phyloP scores from a whole-genome alignment of 179 eudicot species.

The Dionaea muscipula region DNA sequence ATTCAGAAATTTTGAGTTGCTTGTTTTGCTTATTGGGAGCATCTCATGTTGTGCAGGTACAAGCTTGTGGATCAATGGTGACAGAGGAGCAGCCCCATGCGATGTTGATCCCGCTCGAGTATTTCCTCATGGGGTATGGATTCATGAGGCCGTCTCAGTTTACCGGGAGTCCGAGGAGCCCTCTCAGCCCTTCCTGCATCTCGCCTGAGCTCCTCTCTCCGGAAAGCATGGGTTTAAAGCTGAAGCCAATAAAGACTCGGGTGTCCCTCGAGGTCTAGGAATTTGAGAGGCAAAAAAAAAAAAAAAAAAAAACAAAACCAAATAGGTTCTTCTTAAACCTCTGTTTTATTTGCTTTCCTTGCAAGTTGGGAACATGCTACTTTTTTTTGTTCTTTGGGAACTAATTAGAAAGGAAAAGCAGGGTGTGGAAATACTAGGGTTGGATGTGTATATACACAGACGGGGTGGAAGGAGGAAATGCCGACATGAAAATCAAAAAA shows the following conservation, averaged over 20 bases:
- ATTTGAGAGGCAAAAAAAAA: neutral
- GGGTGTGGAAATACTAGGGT: neutral
- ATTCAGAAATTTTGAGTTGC: neutral
- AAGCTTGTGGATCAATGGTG: conserved; percentile 88
- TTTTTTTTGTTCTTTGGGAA: neutral
- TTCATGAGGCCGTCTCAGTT: conserved; percentile 46
- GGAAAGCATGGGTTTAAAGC: conserved; percentile 93
- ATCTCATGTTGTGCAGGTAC: conserved; percentile 56
- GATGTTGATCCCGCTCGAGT: conserved; percentile 82
- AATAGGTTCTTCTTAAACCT: neutral
- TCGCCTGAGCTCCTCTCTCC: conserved; percentile 90
- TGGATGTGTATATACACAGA: conserved; percentile 11
- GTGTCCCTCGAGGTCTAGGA: conserved; percentile 18
- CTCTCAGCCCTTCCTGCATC: conserved; percentile 72
- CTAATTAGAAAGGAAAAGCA: neutral
- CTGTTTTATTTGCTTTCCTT: conserved; percentile 2
- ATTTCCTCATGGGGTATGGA: conserved; percentile 86
- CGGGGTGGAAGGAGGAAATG: conserved; percentile 9
- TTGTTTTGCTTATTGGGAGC: too few relatives aligned
- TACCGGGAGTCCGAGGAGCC: conserved; percentile 81
- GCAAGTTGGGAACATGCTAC: neutral
- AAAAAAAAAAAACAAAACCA: neutral
- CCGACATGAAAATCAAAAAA: too few relatives aligned
- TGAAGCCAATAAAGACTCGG: conserved; percentile 88
- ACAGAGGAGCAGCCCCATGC: conserved; percentile 97